Percentiles rank a stretch among this genome's conserved stretches.
phyloP scores from a whole-genome alignment of 306 rosid species.

The Cercis canadensis region DNA sequence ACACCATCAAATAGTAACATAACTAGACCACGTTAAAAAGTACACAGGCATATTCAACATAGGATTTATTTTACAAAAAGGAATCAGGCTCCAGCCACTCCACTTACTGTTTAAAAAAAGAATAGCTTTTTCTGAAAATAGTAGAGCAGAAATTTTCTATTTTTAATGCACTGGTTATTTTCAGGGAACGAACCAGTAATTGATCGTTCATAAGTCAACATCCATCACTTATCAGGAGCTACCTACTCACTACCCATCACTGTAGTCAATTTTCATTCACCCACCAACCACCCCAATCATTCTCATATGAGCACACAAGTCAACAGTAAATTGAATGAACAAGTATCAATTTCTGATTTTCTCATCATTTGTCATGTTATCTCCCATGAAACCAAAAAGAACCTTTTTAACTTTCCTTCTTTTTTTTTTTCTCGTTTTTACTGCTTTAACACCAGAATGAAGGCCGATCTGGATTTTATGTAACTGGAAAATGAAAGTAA shows the following conservation, averaged over 20 bases:
- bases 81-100: too few species aligned
- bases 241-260: slow-evolving; percentile 29
- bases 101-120: too few species aligned
- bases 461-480: slow-evolving; percentile 1
- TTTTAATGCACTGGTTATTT: too few species aligned
- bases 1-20: too few species aligned
- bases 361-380: slow-evolving; percentile 2
- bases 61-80: too few species aligned
- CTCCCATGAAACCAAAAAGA: background rate
- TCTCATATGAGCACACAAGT: background rate
- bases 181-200: too few species aligned
- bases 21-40: too few species aligned
- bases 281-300: background rate
- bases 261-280: background rate
- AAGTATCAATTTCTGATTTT: background rate
- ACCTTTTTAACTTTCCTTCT: background rate
- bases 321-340: background rate
- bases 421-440: background rate
- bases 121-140: too few species aligned
- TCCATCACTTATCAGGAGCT: slow-evolving; percentile 21
- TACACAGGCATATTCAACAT: too few species aligned
- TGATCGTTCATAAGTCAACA: background rate
- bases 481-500: slow-evolving; percentile 13
- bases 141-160: too few species aligned
- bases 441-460: background rate